Conservation (phyloP, 2,329 filamentous ascomycete species). For the Pseudogymnoascus destructans region DNA sequence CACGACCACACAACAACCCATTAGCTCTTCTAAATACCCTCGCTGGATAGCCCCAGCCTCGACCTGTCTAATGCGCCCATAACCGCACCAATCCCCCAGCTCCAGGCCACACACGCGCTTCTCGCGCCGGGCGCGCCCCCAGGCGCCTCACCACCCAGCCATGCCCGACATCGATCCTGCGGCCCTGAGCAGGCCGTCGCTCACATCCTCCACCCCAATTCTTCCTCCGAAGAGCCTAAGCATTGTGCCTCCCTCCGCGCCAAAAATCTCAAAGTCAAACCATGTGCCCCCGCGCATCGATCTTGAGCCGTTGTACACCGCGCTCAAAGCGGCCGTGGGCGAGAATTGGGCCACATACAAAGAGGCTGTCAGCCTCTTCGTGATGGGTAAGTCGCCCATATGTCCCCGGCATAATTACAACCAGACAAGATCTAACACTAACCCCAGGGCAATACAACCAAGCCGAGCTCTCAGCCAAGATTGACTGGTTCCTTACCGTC, state of each 20-base stretch:
- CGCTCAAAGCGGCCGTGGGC: constrained; percentile 45
- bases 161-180: constrained; percentile 63
- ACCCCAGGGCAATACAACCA: constrained; percentile 48
- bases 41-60: constrained; percentile 17
- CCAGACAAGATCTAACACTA: constrained; percentile 23
- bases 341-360: constrained; percentile 55
- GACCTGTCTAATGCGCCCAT: constrained; percentile 21
- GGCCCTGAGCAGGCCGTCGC: constrained; percentile 49
- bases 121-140: not conserved
- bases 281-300: constrained; percentile 55
- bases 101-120: not conserved
- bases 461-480: constrained; percentile 42
- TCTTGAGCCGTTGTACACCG: constrained; percentile 50
- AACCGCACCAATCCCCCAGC: constrained; percentile 7
- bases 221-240: constrained; percentile 45
- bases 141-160: constrained; percentile 11
- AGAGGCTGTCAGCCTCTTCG: constrained; percentile 47
- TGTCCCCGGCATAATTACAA: not conserved
- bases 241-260: constrained; percentile 35
- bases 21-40: constrained; percentile 18
- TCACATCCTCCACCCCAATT: constrained; percentile 45
- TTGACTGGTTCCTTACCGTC: constrained; percentile 47
- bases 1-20: constrained; percentile 12
- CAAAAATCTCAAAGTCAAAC: constrained; percentile 41
- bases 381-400: constrained; percentile 39